Evolutionary conservation across 768 basidiomycete species (phyloP).

Genomic region (Auriscalpium orientale): DNA sequence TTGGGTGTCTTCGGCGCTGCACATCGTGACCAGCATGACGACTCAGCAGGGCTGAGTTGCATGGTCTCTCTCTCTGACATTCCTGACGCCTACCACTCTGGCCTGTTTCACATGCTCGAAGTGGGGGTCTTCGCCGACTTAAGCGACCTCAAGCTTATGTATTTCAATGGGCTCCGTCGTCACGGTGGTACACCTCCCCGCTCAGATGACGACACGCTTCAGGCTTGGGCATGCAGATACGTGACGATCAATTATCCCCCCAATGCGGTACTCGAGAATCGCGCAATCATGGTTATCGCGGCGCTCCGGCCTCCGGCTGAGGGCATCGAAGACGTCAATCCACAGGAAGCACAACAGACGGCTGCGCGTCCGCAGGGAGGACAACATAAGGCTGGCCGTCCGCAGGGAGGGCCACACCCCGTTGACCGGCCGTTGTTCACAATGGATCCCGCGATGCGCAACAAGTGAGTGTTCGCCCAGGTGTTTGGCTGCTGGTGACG

Average conservation of each 20-base stretch:
- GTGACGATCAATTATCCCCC: neutral
- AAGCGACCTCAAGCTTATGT: neutral
- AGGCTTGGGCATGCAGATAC: neutral
- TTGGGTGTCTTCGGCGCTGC: neutral
- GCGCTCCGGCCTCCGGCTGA: neutral
- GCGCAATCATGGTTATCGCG: neutral
- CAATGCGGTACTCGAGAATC: neutral
- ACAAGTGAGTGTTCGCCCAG: no score
- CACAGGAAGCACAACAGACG: no score
- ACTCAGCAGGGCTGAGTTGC: neutral
- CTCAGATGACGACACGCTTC: neutral
- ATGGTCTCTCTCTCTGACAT: neutral
- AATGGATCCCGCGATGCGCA: no score
- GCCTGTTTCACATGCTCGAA: neutral
- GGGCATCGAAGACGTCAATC: slow-evolving; percentile 12
- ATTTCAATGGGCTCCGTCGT: neutral
- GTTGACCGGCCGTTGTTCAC: no score
- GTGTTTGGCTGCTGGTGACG: no score
- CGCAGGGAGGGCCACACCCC: no score
- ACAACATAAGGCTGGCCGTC: no score
- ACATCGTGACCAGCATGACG: neutral
- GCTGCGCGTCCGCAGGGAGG: no score
- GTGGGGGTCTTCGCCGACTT: neutral
- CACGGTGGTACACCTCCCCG: neutral
- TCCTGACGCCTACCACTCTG: neutral